phyloP scores from a whole-genome alignment of 1,284 basidiomycete species.

The Porphyrellus sp. region DNA sequence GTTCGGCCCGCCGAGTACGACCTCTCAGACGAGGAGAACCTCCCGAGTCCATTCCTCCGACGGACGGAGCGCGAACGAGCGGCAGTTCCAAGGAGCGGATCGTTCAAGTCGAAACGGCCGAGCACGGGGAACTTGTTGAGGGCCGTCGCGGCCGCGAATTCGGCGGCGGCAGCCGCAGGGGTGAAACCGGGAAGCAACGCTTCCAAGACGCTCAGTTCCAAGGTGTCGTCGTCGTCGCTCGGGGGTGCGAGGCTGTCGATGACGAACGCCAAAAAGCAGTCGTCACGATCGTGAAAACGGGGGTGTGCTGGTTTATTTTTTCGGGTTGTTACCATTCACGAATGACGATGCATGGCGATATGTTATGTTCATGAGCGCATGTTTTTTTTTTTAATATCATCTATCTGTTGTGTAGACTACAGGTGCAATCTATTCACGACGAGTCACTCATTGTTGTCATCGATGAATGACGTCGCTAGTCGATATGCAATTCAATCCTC shows the following conservation, averaged over 20 bases:
- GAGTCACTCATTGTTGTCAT: background rate
- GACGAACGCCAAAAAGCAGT: conserved; percentile 45
- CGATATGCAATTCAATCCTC: too few species aligned
- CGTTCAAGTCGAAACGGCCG: conserved; percentile 38
- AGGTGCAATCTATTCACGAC: background rate
- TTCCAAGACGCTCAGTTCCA: conserved; percentile 13
- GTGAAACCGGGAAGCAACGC: conserved; percentile 18
- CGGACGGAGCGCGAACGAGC: conserved; percentile 42
- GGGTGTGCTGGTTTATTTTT: background rate
- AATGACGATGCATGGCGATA: background rate
- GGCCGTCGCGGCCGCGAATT: conserved; percentile 63
- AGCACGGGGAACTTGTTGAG: conserved; percentile 55
- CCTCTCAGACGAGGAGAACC: conserved; percentile 73
- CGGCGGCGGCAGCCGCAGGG: conserved; percentile 34
- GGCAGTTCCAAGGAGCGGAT: conserved; percentile 12
- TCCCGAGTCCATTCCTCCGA: conserved; percentile 80
- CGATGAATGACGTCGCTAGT: too few species aligned
- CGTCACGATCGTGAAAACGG: conserved; percentile 40
- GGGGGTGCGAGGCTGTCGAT: conserved; percentile 28
- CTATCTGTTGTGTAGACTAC: background rate
- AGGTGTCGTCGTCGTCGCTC: conserved; percentile 15
- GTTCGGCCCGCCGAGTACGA: conserved; percentile 50
- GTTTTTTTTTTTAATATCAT: background rate
- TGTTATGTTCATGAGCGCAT: background rate
- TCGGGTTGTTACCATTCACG: background rate